Evolutionary conservation across 805 yeast genomes (phyloP), one percentile per base, ranked within the genome.

Genomic region (Cephaloascus albidus): DNA sequence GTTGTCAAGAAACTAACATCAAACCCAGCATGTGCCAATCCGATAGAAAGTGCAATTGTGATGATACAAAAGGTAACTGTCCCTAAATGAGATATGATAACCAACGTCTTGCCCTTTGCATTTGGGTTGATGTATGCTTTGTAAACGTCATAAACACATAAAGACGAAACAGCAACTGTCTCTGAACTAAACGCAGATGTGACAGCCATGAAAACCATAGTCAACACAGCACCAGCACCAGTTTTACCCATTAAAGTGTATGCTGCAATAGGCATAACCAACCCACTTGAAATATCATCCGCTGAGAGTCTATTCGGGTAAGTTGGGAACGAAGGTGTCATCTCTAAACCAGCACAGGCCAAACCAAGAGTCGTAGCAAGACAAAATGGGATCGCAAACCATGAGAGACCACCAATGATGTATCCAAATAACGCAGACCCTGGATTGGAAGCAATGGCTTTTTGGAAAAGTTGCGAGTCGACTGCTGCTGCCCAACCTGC

Each of bases 381-480:
- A 1, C 63, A 55, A 43, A 54, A 61, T 4, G 74, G 73, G 30
- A 70, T 55, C 0, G 70, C 63, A 38, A 63, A 61, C 71, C 73
- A 68, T 35, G 69, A 60, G 6, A 68, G 18, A 2, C 70, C 68
- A n/a, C 74, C 74, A n/a, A 66, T 43, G n/a, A 64, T 47, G 45
- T 69, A 68, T 3, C 72, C 71, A 2, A 56, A 54, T n/a, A 68
- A 57, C 2, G 69, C 67, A 5, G 64, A 49, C 2, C 58, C 59
- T 5, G 69, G 62, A 35, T 62, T 48, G 10, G 71, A 64, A 16
- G 74, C 71, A 45, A 68, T 64, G 3, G 74, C 70, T 48, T 65
- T 61, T 44, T 65, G 68, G 20, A 61, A 57, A 43, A 60, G 61
- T 15, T 57, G 55, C 40, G 65, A 60, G 40, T 64, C 68, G 20